Evolutionary conservation across 2,329 filamentous ascomycete species (phyloP).

Genomic region (Graphiopsis chlorocephala): DNA sequence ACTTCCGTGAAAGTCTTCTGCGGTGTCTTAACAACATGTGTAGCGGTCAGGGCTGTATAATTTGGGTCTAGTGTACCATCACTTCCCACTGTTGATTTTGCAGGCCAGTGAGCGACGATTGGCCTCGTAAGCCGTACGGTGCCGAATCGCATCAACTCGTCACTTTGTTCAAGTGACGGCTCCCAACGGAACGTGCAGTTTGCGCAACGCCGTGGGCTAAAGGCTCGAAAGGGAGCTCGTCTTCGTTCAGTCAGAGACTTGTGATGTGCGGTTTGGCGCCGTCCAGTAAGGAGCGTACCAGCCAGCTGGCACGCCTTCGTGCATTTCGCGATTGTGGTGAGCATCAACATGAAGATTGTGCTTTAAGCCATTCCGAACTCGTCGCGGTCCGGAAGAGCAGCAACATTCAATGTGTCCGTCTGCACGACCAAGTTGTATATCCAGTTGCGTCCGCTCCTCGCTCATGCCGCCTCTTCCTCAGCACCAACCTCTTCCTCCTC

Average conservation of each 20-base stretch:
- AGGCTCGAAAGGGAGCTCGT: background rate
- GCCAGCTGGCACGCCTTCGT: background rate
- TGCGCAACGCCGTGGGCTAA: background rate
- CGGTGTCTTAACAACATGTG: background rate
- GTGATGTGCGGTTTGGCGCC: background rate
- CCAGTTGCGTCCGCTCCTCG: background rate
- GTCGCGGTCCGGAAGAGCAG: background rate
- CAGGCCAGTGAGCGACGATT: background rate
- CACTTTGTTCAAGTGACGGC: background rate
- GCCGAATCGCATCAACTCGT: background rate
- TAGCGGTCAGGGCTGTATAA: background rate
- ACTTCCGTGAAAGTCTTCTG: too few species aligned
- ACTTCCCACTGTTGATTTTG: background rate
- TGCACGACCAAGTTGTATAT: background rate
- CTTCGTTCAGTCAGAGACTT: background rate
- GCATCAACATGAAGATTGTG: background rate
- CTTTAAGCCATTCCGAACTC: background rate
- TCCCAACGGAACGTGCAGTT: background rate
- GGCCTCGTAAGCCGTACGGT: background rate
- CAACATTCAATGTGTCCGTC: background rate
- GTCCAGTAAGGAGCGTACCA: background rate
- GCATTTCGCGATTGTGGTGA: background rate
- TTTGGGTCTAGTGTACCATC: background rate
- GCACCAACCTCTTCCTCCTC: conserved; percentile 22
- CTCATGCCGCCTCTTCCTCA: conserved; percentile 11